Evolutionary conservation across 2,329 filamentous ascomycete species (phyloP), one percentile per base, ranked within the genome.

Genomic region (Pseudogymnoascus sp.): DNA sequence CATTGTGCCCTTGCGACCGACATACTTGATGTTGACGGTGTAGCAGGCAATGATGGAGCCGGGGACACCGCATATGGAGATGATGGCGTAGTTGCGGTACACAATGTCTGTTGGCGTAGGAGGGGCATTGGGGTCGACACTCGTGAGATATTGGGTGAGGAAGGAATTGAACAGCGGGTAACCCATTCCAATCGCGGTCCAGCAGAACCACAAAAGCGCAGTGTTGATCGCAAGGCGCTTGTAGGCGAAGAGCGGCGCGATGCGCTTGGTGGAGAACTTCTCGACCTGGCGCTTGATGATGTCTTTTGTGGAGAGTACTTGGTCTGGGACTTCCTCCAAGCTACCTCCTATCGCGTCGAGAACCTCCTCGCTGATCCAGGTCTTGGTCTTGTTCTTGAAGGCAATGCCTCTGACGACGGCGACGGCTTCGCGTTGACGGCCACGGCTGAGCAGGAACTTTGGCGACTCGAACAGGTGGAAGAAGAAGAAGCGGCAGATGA

Each of bases 161-260:
- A 96, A 96, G 61, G 89, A 88, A 74, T 95, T 95, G 82, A 93
- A 96, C 1, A 96, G 83, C 0, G 90, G 91, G 71, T 93, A 96
- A 2, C 87, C 90, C 85, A 96, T 89, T 64, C 91, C 91, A 67
- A 96, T 93, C 12, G 85, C 87, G 0, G 87, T 81, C 91, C 91
- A 96, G 72, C 86, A 87, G 74, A 92, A 89, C 89, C 89, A 92
- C 58, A 93, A 78, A 21, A 86, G 75, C 3, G 67, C 69, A 0
- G 83, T 86, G 40, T 82, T 79, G 61, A 78, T 67, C 60, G 77
- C 82, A 6, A 84, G 77, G 62, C 79, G 81, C 67, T 77, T 81
- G 62, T 71, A 81, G 64, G 76, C 76, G 74, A 88, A 88, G 2
- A 95, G 82, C 0, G 89, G 87, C 1, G 80, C 80, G 66, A 93